These are phyloP conservation scores for Taxillus chinensis DNA, from an alignment of 164 flowering plant genomes.

Conservation along the genomic window DNA sequence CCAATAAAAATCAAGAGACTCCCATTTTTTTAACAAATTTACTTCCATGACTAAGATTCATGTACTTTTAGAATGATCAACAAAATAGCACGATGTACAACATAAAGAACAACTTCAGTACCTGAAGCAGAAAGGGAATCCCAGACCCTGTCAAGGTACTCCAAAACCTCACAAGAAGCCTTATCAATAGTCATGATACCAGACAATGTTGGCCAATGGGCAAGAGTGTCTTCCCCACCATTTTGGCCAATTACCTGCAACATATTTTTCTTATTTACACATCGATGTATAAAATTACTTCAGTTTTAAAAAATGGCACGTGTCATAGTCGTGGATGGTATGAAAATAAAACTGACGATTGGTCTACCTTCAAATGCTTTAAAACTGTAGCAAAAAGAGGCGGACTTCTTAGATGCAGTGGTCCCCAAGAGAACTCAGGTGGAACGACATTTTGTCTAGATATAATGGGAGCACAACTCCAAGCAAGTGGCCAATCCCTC, in stretches of 20 bases:
- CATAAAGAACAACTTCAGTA: slow-evolving; percentile 10
- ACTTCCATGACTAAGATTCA: neutral
- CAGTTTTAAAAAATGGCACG: neutral
- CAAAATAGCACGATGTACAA: neutral
- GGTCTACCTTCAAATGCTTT: slow-evolving; percentile 72
- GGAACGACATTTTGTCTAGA: slow-evolving; percentile 59
- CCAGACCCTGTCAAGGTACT: slow-evolving; percentile 75
- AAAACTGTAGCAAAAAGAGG: slow-evolving; percentile 70
- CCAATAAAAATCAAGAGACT: neutral
- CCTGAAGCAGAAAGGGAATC: slow-evolving; percentile 79
- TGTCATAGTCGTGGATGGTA: no score
- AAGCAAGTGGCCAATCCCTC: slow-evolving; percentile 95
- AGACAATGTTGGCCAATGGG: slow-evolving; percentile 80
- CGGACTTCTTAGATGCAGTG: slow-evolving; percentile 78
- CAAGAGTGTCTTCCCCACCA: slow-evolving; percentile 91
- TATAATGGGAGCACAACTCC: slow-evolving; percentile 84
- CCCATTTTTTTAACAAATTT: no score
- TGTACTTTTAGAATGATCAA: neutral
- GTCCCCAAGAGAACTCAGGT: slow-evolving; percentile 93
- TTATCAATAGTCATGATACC: slow-evolving; percentile 70
- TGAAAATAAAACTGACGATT: no score
- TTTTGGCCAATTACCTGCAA: slow-evolving; percentile 66
- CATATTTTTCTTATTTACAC: slow-evolving; percentile 1
- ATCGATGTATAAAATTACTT: neutral
- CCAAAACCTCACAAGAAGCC: slow-evolving; percentile 68